Evolutionary conservation across 306 rosid species (phyloP).

Genomic region (Medicago lupulina): DNA sequence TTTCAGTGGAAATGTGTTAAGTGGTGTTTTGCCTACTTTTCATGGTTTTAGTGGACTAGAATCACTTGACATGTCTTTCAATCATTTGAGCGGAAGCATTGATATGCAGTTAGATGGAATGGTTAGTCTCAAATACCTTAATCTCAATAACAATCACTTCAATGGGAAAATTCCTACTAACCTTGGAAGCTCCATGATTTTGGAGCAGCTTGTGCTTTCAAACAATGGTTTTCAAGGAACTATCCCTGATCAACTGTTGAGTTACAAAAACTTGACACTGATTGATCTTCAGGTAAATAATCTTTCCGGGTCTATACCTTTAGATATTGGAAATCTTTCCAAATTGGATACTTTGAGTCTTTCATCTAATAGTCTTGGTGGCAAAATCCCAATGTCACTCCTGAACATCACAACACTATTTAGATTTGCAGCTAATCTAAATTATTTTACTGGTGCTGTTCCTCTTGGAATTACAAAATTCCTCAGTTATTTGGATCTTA

Average conservation of each 20-base stretch:
- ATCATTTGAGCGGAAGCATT: slow-evolving; percentile 35
- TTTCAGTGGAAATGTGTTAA: slow-evolving; percentile 59
- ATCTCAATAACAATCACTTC: slow-evolving; percentile 48
- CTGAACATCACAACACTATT: slow-evolving; percentile 46
- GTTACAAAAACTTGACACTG: slow-evolving; percentile 50
- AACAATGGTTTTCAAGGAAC: slow-evolving; percentile 36
- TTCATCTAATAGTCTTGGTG: slow-evolving; percentile 55
- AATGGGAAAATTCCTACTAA: slow-evolving; percentile 53
- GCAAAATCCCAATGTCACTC: slow-evolving; percentile 58
- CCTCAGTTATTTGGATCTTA: slow-evolving; percentile 70
- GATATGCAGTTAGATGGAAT: slow-evolving; percentile 53
- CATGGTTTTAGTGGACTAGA: slow-evolving; percentile 65
- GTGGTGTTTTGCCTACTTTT: slow-evolving; percentile 57
- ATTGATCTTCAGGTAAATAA: slow-evolving; percentile 54
- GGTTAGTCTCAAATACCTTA: slow-evolving; percentile 59
- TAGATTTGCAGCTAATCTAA: slow-evolving; percentile 74
- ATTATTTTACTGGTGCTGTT: slow-evolving; percentile 51
- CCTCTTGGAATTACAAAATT: slow-evolving; percentile 58
- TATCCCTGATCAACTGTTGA: slow-evolving; percentile 56
- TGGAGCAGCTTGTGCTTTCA: slow-evolving; percentile 72
- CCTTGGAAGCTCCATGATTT: slow-evolving; percentile 55
- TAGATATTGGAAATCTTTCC: slow-evolving; percentile 55
- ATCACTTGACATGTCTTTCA: slow-evolving; percentile 68
- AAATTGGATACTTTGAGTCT: slow-evolving; percentile 67
- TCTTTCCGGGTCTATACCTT: slow-evolving; percentile 53